Evolutionary conservation across 1,284 basidiomycete species (phyloP).

Genomic region (Cutaneotrichosporon cutaneum): DNA sequence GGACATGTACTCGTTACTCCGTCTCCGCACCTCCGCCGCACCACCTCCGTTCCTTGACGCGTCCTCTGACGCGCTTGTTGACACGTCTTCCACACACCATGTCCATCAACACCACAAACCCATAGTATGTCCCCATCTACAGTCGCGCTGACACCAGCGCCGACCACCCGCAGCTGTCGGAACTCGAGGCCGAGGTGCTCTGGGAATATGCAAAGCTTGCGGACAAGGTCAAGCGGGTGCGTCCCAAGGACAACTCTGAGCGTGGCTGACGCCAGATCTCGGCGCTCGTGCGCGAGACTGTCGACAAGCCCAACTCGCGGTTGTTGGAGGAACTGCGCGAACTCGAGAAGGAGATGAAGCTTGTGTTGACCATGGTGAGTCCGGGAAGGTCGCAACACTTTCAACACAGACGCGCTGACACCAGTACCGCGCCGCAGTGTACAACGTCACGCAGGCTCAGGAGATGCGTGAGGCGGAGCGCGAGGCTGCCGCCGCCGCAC

Average conservation of each 20-base stretch:
- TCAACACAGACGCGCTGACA: too few species aligned
- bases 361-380: slow-evolving; percentile 81
- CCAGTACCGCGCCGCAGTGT: slow-evolving; percentile 91
- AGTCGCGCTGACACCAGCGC: slow-evolving; percentile 31
- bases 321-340: slow-evolving; percentile 76
- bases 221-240: slow-evolving; percentile 66
- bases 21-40: neutral
- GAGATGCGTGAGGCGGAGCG: slow-evolving; percentile 8
- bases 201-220: slow-evolving; percentile 77
- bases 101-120: slow-evolving; percentile 13
- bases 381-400: neutral
- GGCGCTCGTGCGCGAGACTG: slow-evolving; percentile 47
- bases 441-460: slow-evolving; percentile 77
- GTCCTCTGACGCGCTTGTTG: neutral
- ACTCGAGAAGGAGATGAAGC: slow-evolving; percentile 90
- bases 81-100: neutral
- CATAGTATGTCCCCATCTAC: slow-evolving; percentile 11
- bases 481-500: neutral
- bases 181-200: slow-evolving; percentile 66
- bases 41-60: neutral
- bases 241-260: slow-evolving; percentile 27
- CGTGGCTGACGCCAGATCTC: slow-evolving; percentile 43
- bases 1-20: neutral
- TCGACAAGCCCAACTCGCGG: slow-evolving; percentile 67
- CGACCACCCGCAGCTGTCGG: slow-evolving; percentile 60